These are phyloP conservation scores for Tetraselmis chui DNA, from an alignment of 139 green algal species.

Conservation along the genomic window DNA sequence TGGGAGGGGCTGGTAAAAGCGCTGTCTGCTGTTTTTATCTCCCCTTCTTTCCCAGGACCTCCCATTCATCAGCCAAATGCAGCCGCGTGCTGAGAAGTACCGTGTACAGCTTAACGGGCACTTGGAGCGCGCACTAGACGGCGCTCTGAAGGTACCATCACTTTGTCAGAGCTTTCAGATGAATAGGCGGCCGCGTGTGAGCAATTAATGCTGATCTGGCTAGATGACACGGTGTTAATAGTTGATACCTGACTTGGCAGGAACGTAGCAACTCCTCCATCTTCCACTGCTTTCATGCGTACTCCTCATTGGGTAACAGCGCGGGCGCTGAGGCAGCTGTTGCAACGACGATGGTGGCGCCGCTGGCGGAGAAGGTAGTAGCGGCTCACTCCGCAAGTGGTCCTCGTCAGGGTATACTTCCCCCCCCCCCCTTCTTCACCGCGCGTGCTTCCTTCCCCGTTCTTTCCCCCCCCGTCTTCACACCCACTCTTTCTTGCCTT, in stretches of 20 bases:
- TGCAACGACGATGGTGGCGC: slow-evolving; percentile 46
- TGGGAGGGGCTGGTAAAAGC: background rate
- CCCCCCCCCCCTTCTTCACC: no score
- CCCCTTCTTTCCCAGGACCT: slow-evolving; percentile 43
- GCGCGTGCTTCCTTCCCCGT: no score
- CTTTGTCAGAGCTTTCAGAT: no score
- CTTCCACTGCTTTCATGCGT: slow-evolving; percentile 72
- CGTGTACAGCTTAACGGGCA: slow-evolving; percentile 33
- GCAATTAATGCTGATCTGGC: no score
- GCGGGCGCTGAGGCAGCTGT: slow-evolving; percentile 56
- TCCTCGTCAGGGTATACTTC: background rate
- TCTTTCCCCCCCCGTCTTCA: no score
- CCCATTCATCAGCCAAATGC: slow-evolving; percentile 63
- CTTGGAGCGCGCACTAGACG: slow-evolving; percentile 39
- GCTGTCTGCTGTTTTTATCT: background rate
- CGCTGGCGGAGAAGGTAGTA: slow-evolving; percentile 43
- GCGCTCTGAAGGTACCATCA: slow-evolving; percentile 40
- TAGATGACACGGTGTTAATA: no score
- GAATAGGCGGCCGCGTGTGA: no score
- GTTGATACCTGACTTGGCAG: slow-evolving; percentile 17
- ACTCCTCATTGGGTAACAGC: slow-evolving; percentile 55
- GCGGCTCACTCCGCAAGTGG: slow-evolving; percentile 26
- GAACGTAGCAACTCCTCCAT: slow-evolving; percentile 30
- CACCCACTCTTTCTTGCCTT: no score
- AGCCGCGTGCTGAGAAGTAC: slow-evolving; percentile 47